phyloP scores from a whole-genome alignment of 2,329 filamentous ascomycete genomes.

The Botrytis elliptica region DNA sequence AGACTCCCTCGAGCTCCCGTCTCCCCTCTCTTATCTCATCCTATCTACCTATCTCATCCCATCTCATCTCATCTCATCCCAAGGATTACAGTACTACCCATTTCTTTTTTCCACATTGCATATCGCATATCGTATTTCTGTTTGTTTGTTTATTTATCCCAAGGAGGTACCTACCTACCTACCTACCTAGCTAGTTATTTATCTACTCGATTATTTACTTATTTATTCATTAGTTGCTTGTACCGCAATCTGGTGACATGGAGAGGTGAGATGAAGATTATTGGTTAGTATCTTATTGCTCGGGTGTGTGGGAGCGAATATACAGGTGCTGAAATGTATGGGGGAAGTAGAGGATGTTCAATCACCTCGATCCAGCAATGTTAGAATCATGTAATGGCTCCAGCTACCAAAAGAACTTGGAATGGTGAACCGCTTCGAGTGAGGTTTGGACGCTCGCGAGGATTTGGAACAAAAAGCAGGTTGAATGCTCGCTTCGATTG shows the following conservation, averaged over 20 bases:
- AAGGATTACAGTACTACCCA: neutral
- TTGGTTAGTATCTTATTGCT: too few relatives aligned
- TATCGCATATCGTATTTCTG: neutral
- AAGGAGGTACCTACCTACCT: neutral
- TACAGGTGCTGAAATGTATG: too few relatives aligned
- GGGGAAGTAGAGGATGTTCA: too few relatives aligned
- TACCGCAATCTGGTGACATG: neutral
- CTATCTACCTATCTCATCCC: neutral
- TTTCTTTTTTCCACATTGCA: neutral
- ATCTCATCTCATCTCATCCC: neutral
- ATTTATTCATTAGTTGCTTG: neutral
- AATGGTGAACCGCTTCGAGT: neutral
- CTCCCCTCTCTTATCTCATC: too few relatives aligned
- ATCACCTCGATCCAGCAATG: neutral
- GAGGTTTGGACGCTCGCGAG: neutral
- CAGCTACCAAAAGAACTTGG: neutral
- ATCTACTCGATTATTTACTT: neutral
- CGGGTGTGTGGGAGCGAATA: too few relatives aligned
- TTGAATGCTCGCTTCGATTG: neutral
- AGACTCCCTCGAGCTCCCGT: too few relatives aligned
- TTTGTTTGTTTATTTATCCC: neutral
- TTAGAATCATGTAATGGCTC: neutral
- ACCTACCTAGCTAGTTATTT: too few relatives aligned
- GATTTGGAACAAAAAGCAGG: neutral
- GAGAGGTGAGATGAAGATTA: too few relatives aligned